phyloP scores from a whole-genome alignment of 495 filamentous ascomycete species.

The Bombardia bombarda region DNA sequence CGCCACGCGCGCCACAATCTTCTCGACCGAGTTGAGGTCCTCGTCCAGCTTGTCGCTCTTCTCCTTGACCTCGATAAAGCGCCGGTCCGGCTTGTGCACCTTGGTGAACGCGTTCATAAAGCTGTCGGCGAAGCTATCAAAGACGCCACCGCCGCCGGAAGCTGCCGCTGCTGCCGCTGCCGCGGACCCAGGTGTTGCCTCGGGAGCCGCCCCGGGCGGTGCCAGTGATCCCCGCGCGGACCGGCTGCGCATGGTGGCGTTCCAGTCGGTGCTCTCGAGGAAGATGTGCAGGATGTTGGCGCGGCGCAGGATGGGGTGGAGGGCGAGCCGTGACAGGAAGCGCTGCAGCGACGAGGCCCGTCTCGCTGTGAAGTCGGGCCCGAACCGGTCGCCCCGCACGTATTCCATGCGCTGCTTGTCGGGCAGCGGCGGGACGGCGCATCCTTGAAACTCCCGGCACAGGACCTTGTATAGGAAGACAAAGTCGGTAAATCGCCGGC shows the following conservation, averaged over 20 bases:
- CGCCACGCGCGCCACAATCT: slow-evolving; percentile 82
- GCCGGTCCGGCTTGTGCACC: slow-evolving; percentile 86
- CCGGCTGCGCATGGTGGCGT: slow-evolving; percentile 80
- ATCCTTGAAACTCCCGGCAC: slow-evolving; percentile 76
- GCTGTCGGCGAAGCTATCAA: slow-evolving; percentile 91
- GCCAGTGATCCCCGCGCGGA: slow-evolving; percentile 52
- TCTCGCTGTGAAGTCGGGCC: slow-evolving; percentile 83
- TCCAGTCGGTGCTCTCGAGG: slow-evolving; percentile 91
- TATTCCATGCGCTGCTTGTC: slow-evolving; percentile 99
- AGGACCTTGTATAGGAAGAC: slow-evolving; percentile 92
- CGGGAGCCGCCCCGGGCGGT: slow-evolving; percentile 4
- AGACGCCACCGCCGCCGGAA: slow-evolving; percentile 52
- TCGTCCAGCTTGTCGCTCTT: slow-evolving; percentile 93
- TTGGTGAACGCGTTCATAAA: slow-evolving; percentile 97
- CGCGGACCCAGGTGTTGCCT: background rate
- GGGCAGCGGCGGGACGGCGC: slow-evolving; percentile 87
- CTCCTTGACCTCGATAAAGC: slow-evolving; percentile 90
- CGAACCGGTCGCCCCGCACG: slow-evolving; percentile 91
- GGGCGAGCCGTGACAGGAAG: slow-evolving; percentile 76
- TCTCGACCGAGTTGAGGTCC: slow-evolving; percentile 86
- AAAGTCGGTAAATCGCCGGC: slow-evolving; percentile 94
- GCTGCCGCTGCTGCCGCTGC: slow-evolving; percentile 8
- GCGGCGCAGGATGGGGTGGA: slow-evolving; percentile 87
- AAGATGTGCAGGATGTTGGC: slow-evolving; percentile 75
- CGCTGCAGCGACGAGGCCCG: slow-evolving; percentile 86